Percentiles rank a stretch among this genome's conserved stretches.
Conservation (phyloP, 2,329 filamentous ascomycete genomes). For the Clonostachys rosea region DNA sequence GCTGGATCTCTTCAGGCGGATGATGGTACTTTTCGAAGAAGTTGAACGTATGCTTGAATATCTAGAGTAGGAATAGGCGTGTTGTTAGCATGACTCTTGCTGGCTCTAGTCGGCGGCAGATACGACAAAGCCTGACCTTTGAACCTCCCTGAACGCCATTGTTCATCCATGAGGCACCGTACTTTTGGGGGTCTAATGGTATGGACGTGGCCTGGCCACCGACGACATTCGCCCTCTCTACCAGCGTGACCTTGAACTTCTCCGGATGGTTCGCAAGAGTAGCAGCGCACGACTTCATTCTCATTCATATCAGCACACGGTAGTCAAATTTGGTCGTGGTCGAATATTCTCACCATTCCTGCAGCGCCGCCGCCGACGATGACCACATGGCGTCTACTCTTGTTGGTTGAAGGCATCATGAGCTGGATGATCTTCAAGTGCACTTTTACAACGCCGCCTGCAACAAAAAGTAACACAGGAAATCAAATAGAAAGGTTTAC, state of each 20-base stretch:
- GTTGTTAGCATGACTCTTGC: not conserved
- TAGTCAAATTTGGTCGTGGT: not conserved
- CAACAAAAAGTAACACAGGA: too few species aligned
- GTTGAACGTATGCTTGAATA: constrained; percentile 64
- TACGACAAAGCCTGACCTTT: constrained; percentile 9
- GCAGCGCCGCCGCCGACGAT: constrained; percentile 60
- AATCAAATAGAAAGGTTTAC: too few species aligned
- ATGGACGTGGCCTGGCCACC: constrained; percentile 60
- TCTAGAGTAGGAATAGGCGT: constrained; percentile 28
- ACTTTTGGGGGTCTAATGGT: constrained; percentile 47
- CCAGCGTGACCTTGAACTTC: constrained; percentile 59
- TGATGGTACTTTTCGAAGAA: constrained; percentile 56
- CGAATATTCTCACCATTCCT: constrained; percentile 41
- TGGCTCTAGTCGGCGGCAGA: not conserved
- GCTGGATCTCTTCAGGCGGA: constrained; percentile 50
- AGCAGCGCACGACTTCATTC: constrained; percentile 54
- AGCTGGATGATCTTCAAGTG: too few species aligned
- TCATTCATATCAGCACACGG: not conserved
- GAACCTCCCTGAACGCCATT: constrained; percentile 60
- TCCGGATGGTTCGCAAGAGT: constrained; percentile 62
- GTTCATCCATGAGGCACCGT: constrained; percentile 57
- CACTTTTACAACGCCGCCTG: too few species aligned
- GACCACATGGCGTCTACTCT: constrained; percentile 40
- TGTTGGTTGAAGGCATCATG: not conserved
- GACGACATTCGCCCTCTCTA: constrained; percentile 53